Percentiles rank a stretch among this genome's conserved stretches.
phyloP scores from a whole-genome alignment of 169 alveolate genomes.

The Cystoisospora suis region DNA sequence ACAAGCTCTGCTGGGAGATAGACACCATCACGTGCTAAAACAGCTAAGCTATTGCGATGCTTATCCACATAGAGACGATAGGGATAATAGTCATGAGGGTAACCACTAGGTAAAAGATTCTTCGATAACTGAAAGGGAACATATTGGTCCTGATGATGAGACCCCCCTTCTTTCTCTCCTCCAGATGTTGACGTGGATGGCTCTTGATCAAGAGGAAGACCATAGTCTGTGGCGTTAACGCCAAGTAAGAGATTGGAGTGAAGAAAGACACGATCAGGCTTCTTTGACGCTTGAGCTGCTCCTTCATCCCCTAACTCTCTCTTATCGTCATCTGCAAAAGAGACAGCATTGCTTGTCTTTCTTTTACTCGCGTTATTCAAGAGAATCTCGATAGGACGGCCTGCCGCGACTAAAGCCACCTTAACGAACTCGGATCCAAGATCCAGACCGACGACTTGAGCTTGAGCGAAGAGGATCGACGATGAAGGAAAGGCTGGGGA shows the following conservation, averaged over 20 bases:
- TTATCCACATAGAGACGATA: constrained; percentile 8
- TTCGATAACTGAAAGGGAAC: neutral
- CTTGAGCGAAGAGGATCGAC: constrained; percentile 12
- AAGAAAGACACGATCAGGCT: constrained; percentile 32
- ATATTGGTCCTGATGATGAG: neutral
- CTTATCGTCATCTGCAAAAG: constrained; percentile 47
- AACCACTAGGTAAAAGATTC: neutral
- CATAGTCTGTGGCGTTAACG: constrained; percentile 3
- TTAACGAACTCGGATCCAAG: constrained; percentile 63
- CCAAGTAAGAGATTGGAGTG: constrained; percentile 37
- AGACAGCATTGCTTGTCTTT: constrained; percentile 61
- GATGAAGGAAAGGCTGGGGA: neutral
- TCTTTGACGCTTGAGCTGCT: constrained; percentile 32
- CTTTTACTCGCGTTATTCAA: constrained; percentile 60
- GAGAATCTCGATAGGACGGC: constrained; percentile 60
- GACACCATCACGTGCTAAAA: constrained; percentile 3
- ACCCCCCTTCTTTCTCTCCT: too few species aligned
- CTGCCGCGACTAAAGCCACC: constrained; percentile 64
- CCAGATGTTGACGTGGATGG: neutral
- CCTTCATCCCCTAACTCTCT: constrained; percentile 62
- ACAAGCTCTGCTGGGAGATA: constrained; percentile 50
- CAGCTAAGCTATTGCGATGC: neutral
- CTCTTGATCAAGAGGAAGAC: neutral
- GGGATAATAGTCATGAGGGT: constrained; percentile 14
- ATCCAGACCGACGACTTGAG: constrained; percentile 67